These are phyloP conservation scores for Gentiana straminea DNA, from an alignment of 257 asterid species.

Conservation along the genomic window DNA sequence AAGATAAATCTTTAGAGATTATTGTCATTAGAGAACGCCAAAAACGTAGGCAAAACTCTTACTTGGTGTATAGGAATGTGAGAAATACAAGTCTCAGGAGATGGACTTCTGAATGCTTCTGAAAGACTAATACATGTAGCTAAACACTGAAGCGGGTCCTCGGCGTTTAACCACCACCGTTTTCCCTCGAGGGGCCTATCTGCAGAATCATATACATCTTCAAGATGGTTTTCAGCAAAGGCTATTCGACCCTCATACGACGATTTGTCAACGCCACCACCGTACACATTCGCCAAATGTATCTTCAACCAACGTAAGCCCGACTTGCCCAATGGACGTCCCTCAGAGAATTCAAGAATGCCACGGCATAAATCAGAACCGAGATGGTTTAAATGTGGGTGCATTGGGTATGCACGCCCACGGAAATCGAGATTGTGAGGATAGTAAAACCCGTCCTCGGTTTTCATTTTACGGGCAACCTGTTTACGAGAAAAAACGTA, in stretches of 20 bases:
- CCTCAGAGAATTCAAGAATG: constrained; percentile 85
- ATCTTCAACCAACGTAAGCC: constrained; percentile 84
- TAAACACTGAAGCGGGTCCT: constrained; percentile 95
- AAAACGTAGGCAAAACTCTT: constrained; percentile 4
- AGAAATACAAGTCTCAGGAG: constrained; percentile 64
- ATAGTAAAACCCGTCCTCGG: constrained; percentile 90
- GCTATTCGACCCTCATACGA: constrained; percentile 70
- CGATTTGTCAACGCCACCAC: constrained; percentile 87
- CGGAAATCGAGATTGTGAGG: constrained; percentile 97
- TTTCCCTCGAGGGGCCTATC: constrained; percentile 94
- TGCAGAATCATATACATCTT: constrained; percentile 88
- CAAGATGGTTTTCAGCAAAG: constrained; percentile 72
- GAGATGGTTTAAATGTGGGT: constrained; percentile 91
- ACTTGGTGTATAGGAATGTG: constrained; percentile 93
- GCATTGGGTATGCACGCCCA: constrained; percentile 99
- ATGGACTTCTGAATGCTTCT: constrained; percentile 82
- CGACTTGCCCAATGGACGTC: constrained; percentile 89
- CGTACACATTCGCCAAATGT: constrained; percentile 80
- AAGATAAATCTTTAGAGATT: background rate
- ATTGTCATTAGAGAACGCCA: background rate
- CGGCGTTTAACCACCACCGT: constrained; percentile 94
- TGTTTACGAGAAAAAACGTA: constrained; percentile 30
- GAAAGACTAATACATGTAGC: constrained; percentile 76
- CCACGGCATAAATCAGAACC: constrained; percentile 97
- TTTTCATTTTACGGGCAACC: constrained; percentile 97